Conservation (phyloP, 352 stramenopile species). For the Chrysophaeum taylorii region DNA sequence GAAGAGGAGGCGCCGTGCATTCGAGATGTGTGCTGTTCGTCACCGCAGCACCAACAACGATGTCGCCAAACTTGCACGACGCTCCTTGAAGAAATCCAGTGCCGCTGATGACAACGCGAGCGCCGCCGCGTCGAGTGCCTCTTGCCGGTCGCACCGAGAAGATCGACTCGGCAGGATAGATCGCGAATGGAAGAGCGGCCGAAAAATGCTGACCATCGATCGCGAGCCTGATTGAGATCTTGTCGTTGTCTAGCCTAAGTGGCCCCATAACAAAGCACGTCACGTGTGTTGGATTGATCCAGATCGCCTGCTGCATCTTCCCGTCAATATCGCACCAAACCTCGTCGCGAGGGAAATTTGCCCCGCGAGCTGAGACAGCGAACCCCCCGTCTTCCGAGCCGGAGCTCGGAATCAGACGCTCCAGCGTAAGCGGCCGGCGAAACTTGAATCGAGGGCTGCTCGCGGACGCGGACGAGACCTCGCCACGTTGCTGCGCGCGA, state of each 20-base stretch:
- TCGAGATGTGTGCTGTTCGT: background rate
- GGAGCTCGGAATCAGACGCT: background rate
- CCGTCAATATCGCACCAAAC: background rate
- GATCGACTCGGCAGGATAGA: background rate
- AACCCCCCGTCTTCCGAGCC: constrained; percentile 11
- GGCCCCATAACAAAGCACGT: background rate
- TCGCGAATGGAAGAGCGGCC: background rate
- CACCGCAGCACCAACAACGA: background rate
- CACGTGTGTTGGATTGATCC: background rate
- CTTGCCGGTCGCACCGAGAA: background rate
- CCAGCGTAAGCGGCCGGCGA: background rate
- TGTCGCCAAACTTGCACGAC: constrained; percentile 17
- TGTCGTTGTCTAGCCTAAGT: background rate
- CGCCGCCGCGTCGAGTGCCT: background rate
- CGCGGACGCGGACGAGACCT: constrained; percentile 12
- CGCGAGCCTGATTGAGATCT: constrained; percentile 3
- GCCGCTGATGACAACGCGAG: background rate
- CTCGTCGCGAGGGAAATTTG: background rate
- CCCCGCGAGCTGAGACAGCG: background rate
- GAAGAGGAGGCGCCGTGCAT: background rate
- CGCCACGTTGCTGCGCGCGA: constrained; percentile 17
- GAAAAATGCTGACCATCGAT: no score
- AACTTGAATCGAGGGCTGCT: background rate
- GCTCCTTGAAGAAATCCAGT: background rate
- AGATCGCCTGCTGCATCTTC: background rate